A percentile compares a stretch with the other conserved stretches of the same genome.
phyloP scores from a whole-genome alignment of 306 rosid species.

The Argentina anserina region DNA sequence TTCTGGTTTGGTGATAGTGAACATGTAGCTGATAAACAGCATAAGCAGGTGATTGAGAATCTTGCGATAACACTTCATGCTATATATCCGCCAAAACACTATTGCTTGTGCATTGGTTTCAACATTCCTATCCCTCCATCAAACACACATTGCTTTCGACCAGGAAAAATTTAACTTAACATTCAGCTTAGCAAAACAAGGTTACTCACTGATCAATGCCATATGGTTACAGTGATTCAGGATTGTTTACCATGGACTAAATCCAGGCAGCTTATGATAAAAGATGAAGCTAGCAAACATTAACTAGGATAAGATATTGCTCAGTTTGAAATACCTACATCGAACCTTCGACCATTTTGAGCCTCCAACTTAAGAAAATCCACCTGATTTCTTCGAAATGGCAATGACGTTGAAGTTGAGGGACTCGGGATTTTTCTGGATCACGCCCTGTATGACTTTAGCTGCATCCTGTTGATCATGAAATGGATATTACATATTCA shows the following conservation, averaged over 20 bases:
- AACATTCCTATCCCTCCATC: too few relatives aligned
- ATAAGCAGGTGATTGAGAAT: too few relatives aligned
- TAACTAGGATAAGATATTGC: background rate
- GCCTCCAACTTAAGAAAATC: conserved; percentile 8
- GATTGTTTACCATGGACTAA: conserved; percentile 11
- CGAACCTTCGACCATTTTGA: conserved; percentile 5
- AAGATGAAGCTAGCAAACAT: background rate
- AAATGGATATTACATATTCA: background rate
- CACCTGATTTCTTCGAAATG: conserved; percentile 49
- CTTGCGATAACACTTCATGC: too few relatives aligned
- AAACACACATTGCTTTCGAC: background rate
- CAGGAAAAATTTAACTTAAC: background rate
- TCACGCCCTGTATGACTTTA: conserved; percentile 57
- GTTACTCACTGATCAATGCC: background rate
- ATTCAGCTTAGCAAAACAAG: background rate
- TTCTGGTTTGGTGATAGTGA: too few relatives aligned
- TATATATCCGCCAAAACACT: too few relatives aligned
- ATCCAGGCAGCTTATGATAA: background rate
- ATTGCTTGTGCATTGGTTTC: too few relatives aligned
- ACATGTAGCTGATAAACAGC: too few relatives aligned
- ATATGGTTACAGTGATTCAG: background rate
- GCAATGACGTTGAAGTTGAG: conserved; percentile 75
- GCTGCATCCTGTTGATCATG: conserved; percentile 64
- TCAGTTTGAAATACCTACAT: background rate
- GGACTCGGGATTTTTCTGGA: conserved; percentile 68